Percentiles rank a stretch among this genome's conserved stretches.
phyloP scores from a whole-genome alignment of 495 filamentous ascomycete genomes.

The Penicillium paxilli region DNA sequence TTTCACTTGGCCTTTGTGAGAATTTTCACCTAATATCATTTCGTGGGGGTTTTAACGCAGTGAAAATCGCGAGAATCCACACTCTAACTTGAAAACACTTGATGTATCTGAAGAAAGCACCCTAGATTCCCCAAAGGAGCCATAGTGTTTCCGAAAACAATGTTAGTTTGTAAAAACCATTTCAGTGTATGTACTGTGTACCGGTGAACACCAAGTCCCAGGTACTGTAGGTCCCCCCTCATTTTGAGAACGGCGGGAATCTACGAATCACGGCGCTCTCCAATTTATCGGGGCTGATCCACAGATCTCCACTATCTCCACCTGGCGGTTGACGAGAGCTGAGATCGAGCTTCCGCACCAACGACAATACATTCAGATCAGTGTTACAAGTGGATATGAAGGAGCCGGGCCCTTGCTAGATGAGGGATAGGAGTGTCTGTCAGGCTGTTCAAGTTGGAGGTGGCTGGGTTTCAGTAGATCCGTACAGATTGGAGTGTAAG shows the following conservation, averaged over 20 bases:
- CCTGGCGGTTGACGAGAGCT: slow-evolving; percentile 11
- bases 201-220: neutral
- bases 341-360: slow-evolving; percentile 16
- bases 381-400: neutral
- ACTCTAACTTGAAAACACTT: neutral
- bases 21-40: neutral
- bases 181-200: neutral
- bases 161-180: neutral
- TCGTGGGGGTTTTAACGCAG: neutral
- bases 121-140: neutral
- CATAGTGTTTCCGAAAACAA: neutral
- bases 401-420: neutral
- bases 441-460: slow-evolving; percentile 14
- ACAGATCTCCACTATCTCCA: slow-evolving; percentile 16
- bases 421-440: neutral
- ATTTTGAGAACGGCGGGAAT: neutral
- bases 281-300: slow-evolving; percentile 9
- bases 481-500: neutral
- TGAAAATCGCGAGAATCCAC: neutral
- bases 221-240: neutral
- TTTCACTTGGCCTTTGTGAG: no score
- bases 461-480: slow-evolving; percentile 19
- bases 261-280: slow-evolving; percentile 17
- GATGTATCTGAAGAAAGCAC: neutral
- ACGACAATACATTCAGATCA: neutral